These are phyloP conservation scores for Tolypocladium tropicale DNA, from an alignment of 2,329 filamentous ascomycete species.

Conservation along the genomic window DNA sequence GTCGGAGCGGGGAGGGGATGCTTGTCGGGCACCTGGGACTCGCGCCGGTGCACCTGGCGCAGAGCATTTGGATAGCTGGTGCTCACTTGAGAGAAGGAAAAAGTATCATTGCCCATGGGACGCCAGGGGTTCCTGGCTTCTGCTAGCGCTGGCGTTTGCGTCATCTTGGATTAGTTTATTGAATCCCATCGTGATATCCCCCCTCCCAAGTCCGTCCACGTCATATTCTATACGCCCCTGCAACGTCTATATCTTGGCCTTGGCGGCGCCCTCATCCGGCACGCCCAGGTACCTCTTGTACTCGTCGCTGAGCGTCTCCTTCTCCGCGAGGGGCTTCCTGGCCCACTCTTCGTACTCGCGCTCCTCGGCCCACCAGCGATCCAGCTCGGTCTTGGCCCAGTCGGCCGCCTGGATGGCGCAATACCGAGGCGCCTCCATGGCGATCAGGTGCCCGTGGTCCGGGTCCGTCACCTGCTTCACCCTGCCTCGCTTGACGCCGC, in stretches of 20 bases:
- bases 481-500: conserved; percentile 51
- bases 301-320: conserved; percentile 38
- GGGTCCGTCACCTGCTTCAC: conserved; percentile 58
- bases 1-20: neutral
- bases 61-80: neutral
- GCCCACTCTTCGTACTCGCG: conserved; percentile 46
- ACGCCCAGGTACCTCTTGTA: conserved; percentile 43
- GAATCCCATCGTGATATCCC: neutral
- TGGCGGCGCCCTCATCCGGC: conserved; percentile 7
- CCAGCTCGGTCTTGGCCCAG: conserved; percentile 49
- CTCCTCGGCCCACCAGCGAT: conserved; percentile 47
- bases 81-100: neutral
- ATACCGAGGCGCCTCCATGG: conserved; percentile 64
- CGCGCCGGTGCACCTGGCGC: neutral
- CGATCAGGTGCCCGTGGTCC: conserved; percentile 66
- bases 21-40: too few species aligned
- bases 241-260: conserved; percentile 14
- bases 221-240: neutral
- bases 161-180: neutral
- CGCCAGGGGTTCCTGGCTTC: neutral
- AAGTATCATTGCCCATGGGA: neutral
- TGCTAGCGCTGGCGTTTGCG: neutral
- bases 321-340: conserved; percentile 36
- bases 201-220: neutral
- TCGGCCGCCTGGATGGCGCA: conserved; percentile 51